Base-by-base conservation (phyloP, 208 protist genomes). In the Crithidia expoeki region DNA sequence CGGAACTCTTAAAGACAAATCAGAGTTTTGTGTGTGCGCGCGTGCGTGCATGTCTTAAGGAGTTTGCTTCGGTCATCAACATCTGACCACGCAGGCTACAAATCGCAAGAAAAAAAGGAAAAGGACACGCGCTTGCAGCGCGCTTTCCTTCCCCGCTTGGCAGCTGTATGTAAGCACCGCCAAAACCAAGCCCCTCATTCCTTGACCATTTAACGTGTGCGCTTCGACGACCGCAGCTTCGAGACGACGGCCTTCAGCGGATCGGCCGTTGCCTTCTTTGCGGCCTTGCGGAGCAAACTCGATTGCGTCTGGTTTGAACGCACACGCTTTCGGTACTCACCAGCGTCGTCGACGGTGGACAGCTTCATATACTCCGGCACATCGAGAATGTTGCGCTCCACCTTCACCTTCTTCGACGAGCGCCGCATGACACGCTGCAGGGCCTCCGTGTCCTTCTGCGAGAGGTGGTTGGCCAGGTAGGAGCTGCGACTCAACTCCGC, bases 361-460 rank as follows among this genome's bases (percentile, higher is more conserved):
- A 96, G 73, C 38, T 80, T 68, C 89, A 97, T 96, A 78, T 97
- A 97, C 38, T 89, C 72, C 4, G 92, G 92, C n/a, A 97, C 75
- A 23, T 98, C 95, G 23, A 92, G 66, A 50, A 97, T 68, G 28
- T 97, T 81, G 57, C 95, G 86, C 71, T 93, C 83, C 27, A 97
- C 84, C 55, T 86, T 88, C 14, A 96, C 92, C 33, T 82, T 72
- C 65, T 93, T 84, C 25, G 93, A 86, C 2, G 86, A 88, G 4
- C 77, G 79, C 64, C 83, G 86, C 46, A 96, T 89, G 16, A 99
- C 84, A 2, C 80, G 77, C 52, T 87, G 60, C 7, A 97, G 64
- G 4, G 89, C 97, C 46, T 96, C 89, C 5, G 86, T 85, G 34
- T 98, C 96, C 68, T 92, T 85, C 65, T 97, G 90, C 28, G 80